phyloP scores from a whole-genome alignment of 495 filamentous ascomycete genomes.

The Polyplosphaeria fusca region DNA sequence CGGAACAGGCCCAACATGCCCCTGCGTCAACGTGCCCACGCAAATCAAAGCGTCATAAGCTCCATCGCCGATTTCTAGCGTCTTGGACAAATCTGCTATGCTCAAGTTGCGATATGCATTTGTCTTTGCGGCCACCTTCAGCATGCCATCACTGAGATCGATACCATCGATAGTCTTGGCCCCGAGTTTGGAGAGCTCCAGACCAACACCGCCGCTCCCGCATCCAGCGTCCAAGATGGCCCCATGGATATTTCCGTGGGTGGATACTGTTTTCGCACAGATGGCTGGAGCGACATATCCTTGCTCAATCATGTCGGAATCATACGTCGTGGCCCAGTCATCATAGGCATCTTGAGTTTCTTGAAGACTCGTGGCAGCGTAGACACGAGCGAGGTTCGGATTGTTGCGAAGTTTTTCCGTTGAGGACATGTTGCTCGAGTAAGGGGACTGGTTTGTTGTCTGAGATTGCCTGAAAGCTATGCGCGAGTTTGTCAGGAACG shows the following conservation, averaged over 20 bases:
- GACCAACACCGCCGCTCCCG: constrained; percentile 48
- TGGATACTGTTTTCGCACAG: constrained; percentile 40
- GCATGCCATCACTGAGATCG: constrained; percentile 47
- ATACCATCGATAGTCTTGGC: constrained; percentile 44
- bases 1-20: constrained; percentile 48
- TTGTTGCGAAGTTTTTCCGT: background rate
- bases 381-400: constrained; percentile 1
- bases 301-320: constrained; percentile 40
- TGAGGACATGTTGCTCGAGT: background rate
- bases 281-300: constrained; percentile 46
- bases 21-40: constrained; percentile 48
- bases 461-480: too few relatives aligned
- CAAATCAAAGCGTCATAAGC: constrained; percentile 49
- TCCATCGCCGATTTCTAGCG: constrained; percentile 32
- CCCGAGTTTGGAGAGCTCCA: constrained; percentile 40
- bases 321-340: constrained; percentile 49
- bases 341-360: constrained; percentile 41
- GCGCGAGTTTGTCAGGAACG: too few relatives aligned
- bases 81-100: constrained; percentile 42
- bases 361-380: background rate
- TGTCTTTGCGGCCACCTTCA: constrained; percentile 43
- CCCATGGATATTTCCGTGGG: constrained; percentile 25
- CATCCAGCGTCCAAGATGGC: constrained; percentile 50
- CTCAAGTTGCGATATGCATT: constrained; percentile 45
- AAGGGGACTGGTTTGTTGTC: too few relatives aligned